Evolutionary conservation across 225 moss, liverwort and hornwort species (phyloP), one percentile per base, ranked within the genome.

Genomic region (Sphagnum tenellum): DNA sequence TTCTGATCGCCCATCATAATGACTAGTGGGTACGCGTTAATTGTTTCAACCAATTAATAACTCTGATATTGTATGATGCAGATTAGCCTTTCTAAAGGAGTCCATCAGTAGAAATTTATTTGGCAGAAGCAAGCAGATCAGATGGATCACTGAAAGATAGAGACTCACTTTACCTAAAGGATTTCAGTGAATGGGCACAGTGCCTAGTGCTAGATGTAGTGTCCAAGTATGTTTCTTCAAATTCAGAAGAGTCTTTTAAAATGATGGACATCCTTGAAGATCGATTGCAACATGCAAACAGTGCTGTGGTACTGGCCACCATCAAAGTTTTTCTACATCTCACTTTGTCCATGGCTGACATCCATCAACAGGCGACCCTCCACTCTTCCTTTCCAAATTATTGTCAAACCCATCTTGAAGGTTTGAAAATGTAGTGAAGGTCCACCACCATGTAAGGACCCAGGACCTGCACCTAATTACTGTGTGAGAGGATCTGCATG

Each of bases 261-360:
- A 90, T 96, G 72, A 96, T 96, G 96, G 83, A 96, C 79, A 74
- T 92, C 66, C 88, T 96, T 56, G 96, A 96, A 74, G 96, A 96
- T 76, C 79, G 96, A 72, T 75, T 96, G 65, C 96, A 96, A 73
- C 96, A 96, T 64, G 90, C 96, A 68, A 96, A 96, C 66, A 92
- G 96, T 57, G 96, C 96, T 77, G 92, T 96, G 47, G 96, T 96
- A 7, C 72, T 96, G 66, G 96, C 96, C 45, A 81, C 92, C 49
- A 96, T 96, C 69, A 96, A 96, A 83, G 96, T 96, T 51, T 96
- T 96, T 55, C 78, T 96, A 67, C 88, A 96, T 72, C 76, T 92
- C 54, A 96, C 90, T 47, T 87, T 96, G 83, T 81, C 96, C 52
- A 92, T 91, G 92, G 85, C 92, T 65, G 90, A 92, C 45, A 80